A percentile compares a stretch with the other conserved stretches of the same genome.
Evolutionary conservation across 192 early-diverging fungal genomes (phyloP).

Genomic region (Entomortierella beljakovae): DNA sequence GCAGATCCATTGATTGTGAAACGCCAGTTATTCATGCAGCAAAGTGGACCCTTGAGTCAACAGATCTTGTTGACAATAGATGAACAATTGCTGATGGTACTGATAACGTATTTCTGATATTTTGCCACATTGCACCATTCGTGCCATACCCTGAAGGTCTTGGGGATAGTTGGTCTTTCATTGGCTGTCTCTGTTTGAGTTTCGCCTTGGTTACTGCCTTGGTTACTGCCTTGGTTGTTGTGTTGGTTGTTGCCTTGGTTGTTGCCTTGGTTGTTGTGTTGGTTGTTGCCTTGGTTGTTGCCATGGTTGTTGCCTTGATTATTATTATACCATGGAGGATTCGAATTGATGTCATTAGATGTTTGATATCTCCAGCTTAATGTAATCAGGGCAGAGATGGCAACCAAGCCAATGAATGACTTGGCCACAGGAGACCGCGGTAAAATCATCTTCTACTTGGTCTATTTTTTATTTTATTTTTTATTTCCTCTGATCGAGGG

Average conservation of each 20-base stretch:
- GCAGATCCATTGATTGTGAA: too few species aligned
- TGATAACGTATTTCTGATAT: too few species aligned
- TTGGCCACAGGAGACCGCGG: slow-evolving; percentile 45
- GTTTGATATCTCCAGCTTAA: slow-evolving; percentile 7
- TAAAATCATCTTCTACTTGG: slow-evolving; percentile 32
- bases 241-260: too few species aligned
- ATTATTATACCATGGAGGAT: neutral
- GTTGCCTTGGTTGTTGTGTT: too few species aligned
- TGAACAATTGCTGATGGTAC: too few species aligned
- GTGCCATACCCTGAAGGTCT: slow-evolving; percentile 6
- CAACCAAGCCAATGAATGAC: slow-evolving; percentile 13
- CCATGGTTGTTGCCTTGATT: too few species aligned
- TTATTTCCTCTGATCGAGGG: neutral
- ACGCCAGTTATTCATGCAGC: too few species aligned
- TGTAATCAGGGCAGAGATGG: slow-evolving; percentile 9
- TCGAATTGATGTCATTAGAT: slow-evolving; percentile 14
- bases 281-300: too few species aligned
- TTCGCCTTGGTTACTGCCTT: neutral
- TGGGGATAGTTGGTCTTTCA: neutral
- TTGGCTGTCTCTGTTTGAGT: neutral
- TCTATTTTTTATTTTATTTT: too few species aligned
- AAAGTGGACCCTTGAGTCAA: too few species aligned
- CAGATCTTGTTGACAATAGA: too few species aligned
- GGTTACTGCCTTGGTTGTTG: too few species aligned
- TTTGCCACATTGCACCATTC: neutral